Evolutionary conservation across 2,329 filamentous ascomycete genomes (phyloP).

Genomic region (Amesomyces nigricolor): DNA sequence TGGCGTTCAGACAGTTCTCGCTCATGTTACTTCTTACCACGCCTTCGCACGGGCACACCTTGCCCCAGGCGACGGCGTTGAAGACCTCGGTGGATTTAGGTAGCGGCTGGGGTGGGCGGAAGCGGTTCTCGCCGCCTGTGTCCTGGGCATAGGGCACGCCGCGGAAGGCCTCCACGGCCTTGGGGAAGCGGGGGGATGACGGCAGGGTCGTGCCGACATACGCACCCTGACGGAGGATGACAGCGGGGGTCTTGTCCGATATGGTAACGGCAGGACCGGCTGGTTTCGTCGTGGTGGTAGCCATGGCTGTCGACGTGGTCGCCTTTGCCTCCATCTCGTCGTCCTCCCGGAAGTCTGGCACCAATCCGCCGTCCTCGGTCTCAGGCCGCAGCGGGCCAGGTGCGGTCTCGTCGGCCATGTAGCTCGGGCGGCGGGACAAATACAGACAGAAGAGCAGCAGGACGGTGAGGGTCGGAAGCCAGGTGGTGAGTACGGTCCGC

Average conservation of each 20-base stretch:
- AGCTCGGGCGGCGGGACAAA: slow-evolving; percentile 1
- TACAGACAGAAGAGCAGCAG: slow-evolving; percentile 16
- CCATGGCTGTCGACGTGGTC: not conserved
- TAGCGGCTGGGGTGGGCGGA: slow-evolving; percentile 38
- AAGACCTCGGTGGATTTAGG: slow-evolving; percentile 22
- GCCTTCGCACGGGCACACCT: slow-evolving; percentile 34
- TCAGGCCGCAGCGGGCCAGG: not conserved
- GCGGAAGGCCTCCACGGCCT: slow-evolving; percentile 42
- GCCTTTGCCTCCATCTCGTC: not conserved
- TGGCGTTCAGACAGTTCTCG: slow-evolving; percentile 50
- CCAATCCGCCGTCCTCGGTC: not conserved
- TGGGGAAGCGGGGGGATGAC: slow-evolving; percentile 27
- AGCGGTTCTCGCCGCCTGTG: slow-evolving; percentile 41
- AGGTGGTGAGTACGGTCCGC: slow-evolving; percentile 1
- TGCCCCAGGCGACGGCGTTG: slow-evolving; percentile 35
- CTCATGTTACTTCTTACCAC: slow-evolving; percentile 28
- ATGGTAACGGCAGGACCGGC: not conserved
- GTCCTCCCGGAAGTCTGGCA: not conserved
- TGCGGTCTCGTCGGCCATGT: not conserved
- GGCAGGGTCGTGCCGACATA: slow-evolving; percentile 36
- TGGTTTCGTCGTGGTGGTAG: not conserved
- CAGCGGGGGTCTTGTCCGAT: slow-evolving; percentile 13
- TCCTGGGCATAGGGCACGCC: slow-evolving; percentile 46
- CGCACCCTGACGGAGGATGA: slow-evolving; percentile 36
- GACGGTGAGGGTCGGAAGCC: slow-evolving; percentile 3